Evolutionary conservation across 768 basidiomycete genomes (phyloP).

Genomic region (Chalciporus chontae): DNA sequence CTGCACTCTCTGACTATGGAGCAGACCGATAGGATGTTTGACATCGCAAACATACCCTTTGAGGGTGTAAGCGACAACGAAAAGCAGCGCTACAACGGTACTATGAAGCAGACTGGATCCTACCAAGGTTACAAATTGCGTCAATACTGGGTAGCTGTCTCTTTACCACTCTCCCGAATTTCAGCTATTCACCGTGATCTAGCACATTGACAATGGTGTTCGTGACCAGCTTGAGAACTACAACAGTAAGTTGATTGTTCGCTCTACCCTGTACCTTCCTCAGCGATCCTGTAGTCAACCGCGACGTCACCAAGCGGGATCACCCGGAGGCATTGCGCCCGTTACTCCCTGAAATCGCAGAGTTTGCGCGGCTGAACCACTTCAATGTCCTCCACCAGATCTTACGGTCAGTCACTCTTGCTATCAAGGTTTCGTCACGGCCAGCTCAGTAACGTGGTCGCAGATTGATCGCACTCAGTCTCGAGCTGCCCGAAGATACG

Average conservation of each 20-base stretch:
- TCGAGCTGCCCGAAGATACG: conserved; percentile 53
- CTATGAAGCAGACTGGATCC: conserved; percentile 42
- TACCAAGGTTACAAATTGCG: conserved; percentile 54
- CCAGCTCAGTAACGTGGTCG: neutral
- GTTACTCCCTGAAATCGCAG: conserved; percentile 49
- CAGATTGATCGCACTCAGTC: conserved; percentile 48
- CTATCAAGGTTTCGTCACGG: neutral
- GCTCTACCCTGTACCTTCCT: neutral
- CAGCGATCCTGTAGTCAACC: conserved; percentile 39
- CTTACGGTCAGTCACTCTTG: conserved; percentile 32
- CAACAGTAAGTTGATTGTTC: conserved; percentile 41
- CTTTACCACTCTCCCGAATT: neutral
- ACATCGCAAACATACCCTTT: conserved; percentile 48
- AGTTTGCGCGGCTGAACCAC: conserved; percentile 50
- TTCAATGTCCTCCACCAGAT: conserved; percentile 48
- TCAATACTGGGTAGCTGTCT: conserved; percentile 41
- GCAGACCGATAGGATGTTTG: conserved; percentile 46
- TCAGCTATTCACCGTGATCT: neutral
- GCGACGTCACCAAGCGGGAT: conserved; percentile 40
- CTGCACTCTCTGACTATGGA: conserved; percentile 28
- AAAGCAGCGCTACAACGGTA: conserved; percentile 38
- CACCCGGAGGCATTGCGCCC: conserved; percentile 52
- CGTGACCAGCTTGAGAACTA: conserved; percentile 64
- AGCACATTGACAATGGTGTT: conserved; percentile 64
- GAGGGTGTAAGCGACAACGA: conserved; percentile 39